These are phyloP conservation scores for Protomyces gravidus DNA, from an alignment of 1,139 yeast genomes.

Conservation along the genomic window DNA sequence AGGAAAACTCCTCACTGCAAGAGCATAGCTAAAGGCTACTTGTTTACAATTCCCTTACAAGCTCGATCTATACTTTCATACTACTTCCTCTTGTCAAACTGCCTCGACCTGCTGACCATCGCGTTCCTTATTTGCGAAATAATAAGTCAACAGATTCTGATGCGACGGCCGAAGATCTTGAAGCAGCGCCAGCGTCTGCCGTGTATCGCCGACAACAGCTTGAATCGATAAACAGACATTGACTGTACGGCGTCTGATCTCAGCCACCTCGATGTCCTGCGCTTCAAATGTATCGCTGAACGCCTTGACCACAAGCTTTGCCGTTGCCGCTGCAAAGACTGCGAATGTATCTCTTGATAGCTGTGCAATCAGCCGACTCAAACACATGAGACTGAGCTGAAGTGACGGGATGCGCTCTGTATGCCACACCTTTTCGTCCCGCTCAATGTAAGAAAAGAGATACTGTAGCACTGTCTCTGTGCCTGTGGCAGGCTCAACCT, in stretches of 20 bases:
- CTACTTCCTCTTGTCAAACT: neutral
- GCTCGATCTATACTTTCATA: neutral
- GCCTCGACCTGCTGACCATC: neutral
- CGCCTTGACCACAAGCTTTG: constrained; percentile 22
- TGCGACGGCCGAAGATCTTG: constrained; percentile 23
- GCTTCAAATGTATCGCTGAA: constrained; percentile 20
- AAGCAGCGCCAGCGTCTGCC: constrained; percentile 16
- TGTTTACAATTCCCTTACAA: neutral
- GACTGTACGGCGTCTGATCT: constrained; percentile 29
- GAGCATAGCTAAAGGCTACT: constrained; percentile 7
- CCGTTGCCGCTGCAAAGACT: constrained; percentile 19
- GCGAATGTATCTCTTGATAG: constrained; percentile 6
- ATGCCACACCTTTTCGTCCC: constrained; percentile 14
- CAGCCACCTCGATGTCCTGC: constrained; percentile 25
- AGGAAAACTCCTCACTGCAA: constrained; percentile 18
- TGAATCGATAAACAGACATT: constrained; percentile 26
- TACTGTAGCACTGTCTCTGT: constrained; percentile 12
- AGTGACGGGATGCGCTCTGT: constrained; percentile 7
- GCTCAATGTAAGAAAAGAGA: constrained; percentile 19
- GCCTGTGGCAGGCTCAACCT: constrained; percentile 19
- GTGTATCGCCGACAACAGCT: constrained; percentile 20
- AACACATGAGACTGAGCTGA: constrained; percentile 10
- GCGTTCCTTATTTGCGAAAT: constrained; percentile 28
- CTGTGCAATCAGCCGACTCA: constrained; percentile 17
- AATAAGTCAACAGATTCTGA: constrained; percentile 29